These are phyloP conservation scores for Epichloe sp. DNA, from an alignment of 2,329 filamentous ascomycete species.

Conservation along the genomic window DNA sequence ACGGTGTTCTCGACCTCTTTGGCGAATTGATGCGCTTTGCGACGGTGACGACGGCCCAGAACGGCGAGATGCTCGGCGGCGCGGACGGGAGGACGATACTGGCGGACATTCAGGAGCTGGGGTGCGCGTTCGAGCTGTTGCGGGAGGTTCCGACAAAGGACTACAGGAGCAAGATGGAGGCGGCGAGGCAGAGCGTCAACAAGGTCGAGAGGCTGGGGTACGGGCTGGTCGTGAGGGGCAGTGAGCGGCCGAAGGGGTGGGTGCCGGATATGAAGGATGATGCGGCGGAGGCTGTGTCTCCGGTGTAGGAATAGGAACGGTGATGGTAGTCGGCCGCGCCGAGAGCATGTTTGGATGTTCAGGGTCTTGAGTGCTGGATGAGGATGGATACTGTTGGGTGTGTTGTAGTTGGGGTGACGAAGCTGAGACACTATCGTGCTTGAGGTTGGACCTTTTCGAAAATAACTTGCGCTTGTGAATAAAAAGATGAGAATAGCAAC, in stretches of 20 bases:
- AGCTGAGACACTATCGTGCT: too few relatives aligned
- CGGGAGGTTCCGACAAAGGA: slow-evolving; percentile 42
- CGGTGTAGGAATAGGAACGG: slow-evolving; percentile 4
- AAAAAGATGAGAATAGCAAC: too few relatives aligned
- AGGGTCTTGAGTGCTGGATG: too few relatives aligned
- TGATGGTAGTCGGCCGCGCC: slow-evolving; percentile 3
- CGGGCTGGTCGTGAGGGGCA: slow-evolving; percentile 73
- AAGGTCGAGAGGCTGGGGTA: slow-evolving; percentile 92
- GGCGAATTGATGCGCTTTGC: slow-evolving; percentile 97
- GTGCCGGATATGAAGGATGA: slow-evolving; percentile 56
- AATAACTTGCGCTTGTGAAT: too few relatives aligned
- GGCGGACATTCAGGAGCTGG: slow-evolving; percentile 65
- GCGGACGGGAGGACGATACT: slow-evolving; percentile 47
- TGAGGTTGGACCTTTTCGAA: too few relatives aligned
- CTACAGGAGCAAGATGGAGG: slow-evolving; percentile 67
- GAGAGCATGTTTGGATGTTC: not conserved
- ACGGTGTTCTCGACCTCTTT: slow-evolving; percentile 85
- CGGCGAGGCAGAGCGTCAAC: slow-evolving; percentile 77
- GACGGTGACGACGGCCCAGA: slow-evolving; percentile 74
- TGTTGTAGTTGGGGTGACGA: too few relatives aligned
- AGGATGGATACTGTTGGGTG: too few relatives aligned
- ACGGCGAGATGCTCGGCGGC: slow-evolving; percentile 36
- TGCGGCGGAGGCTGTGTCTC: slow-evolving; percentile 15
- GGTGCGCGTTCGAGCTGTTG: slow-evolving; percentile 63
- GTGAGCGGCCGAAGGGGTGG: slow-evolving; percentile 85